Evolutionary conservation across 2,329 filamentous ascomycete species (phyloP).

Genomic region (Diaporthe humulicola): DNA sequence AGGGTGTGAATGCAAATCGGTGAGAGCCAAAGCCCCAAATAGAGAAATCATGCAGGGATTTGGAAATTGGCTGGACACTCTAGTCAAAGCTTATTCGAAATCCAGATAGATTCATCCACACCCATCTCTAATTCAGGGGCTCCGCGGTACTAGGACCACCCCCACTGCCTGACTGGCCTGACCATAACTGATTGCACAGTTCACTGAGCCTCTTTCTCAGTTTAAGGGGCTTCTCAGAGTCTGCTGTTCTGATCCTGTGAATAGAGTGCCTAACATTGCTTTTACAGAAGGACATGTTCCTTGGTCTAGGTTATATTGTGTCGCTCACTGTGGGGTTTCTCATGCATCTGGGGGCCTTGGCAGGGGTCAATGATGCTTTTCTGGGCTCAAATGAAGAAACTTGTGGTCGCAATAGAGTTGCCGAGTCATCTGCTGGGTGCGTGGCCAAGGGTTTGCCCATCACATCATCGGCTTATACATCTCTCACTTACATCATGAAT

Average conservation of each 20-base stretch:
- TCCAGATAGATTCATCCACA: not conserved
- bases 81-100: slow-evolving; percentile 6
- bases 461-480: not conserved
- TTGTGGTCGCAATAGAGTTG: not conserved
- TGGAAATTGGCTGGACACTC: not conserved
- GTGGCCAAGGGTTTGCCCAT: not conserved
- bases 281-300: not conserved
- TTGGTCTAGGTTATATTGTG: not conserved
- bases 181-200: not conserved
- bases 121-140: not conserved
- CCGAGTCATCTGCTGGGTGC: not conserved
- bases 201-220: not conserved
- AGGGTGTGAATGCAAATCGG: not conserved
- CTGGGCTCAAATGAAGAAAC: not conserved
- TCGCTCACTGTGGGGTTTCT: not conserved
- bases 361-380: not conserved
- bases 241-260: not conserved
- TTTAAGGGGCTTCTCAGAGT: not conserved
- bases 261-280: not conserved
- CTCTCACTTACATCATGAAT: too few species aligned
- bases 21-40: not conserved
- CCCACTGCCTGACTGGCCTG: not conserved
- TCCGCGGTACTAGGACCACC: not conserved
- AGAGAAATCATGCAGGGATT: not conserved
- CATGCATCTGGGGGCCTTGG: not conserved